phyloP scores from a whole-genome alignment of 805 yeast genomes.

The Kuraishia piskuri region DNA sequence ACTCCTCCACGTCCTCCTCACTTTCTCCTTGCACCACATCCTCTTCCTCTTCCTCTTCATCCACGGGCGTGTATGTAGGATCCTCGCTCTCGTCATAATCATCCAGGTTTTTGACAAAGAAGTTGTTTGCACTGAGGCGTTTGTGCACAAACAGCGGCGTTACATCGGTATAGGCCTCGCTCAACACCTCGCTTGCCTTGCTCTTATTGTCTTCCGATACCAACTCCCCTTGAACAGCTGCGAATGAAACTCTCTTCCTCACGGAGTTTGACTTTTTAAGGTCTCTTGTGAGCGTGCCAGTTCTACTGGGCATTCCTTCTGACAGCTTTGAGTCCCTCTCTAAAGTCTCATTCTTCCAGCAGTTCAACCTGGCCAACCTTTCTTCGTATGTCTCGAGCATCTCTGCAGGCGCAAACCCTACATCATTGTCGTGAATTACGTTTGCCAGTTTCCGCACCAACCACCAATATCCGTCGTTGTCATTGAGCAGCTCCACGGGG shows the following conservation, averaged over 20 bases:
- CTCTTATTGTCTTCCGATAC: conserved; percentile 11
- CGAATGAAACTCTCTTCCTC: conserved; percentile 17
- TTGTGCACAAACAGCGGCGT: conserved; percentile 5
- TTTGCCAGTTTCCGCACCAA: conserved; percentile 45
- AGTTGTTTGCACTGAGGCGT: conserved; percentile 19
- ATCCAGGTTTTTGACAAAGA: conserved; percentile 23
- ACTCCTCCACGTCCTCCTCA: neutral
- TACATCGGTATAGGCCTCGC: conserved; percentile 4
- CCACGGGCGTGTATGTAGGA: neutral
- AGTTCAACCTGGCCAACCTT: conserved; percentile 82
- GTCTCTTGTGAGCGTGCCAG: conserved; percentile 14
- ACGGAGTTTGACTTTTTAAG: conserved; percentile 13
- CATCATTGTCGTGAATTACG: conserved; percentile 38
- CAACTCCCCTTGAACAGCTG: neutral
- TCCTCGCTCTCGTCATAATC: conserved; percentile 12
- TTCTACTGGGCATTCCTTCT: conserved; percentile 1
- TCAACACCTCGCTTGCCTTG: conserved; percentile 6
- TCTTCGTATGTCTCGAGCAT: conserved; percentile 87
- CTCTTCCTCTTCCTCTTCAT: neutral
- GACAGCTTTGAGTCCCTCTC: conserved; percentile 25
- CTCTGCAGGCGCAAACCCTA: conserved; percentile 97
- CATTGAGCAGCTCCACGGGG: conserved; percentile 74
- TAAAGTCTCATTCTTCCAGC: conserved; percentile 81
- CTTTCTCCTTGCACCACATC: neutral
- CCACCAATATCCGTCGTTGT: conserved; percentile 97